Evolutionary conservation across 192 early-diverging fungal genomes (phyloP), one percentile per base, ranked within the genome.

Genomic region (Geranomyces variabilis): DNA sequence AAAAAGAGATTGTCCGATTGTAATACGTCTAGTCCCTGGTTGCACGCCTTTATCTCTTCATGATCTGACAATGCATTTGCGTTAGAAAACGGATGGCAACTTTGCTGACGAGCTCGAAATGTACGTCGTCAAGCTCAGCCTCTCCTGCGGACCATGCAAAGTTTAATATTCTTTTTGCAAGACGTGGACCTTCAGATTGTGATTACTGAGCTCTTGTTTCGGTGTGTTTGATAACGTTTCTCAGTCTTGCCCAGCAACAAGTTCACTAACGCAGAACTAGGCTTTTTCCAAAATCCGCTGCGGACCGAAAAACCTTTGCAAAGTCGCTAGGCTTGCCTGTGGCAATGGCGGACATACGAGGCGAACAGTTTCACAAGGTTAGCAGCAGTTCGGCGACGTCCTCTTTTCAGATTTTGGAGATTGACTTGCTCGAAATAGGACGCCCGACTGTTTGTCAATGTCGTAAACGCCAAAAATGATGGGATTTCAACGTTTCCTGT

Each of bases 381-480:
- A 10, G n/a, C n/a, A n/a, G n/a, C n/a, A 43, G 13, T 5, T 46
- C 41, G 6, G 43, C 33, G 36, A 22, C 14, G 19, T 8, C 30
- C 15, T 2, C 21, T 19, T 26, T 66, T 24, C 19, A 10, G 19
- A n/a, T n/a, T 21, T 28, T 41, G 63, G 63, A 26, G 13, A 66
- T 30, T 10, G 29, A 63, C 8, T 26, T 2, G 60, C 26, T 63
- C 29, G 22, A 63, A 36, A 22, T 21, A 65, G 46, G 51, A 67
- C 33, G 51, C 31, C 6, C n/a, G 69, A 43, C 8, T 41, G 3
- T 59, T 70, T 44, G n/a, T 70, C 14, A 70, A 70, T 28, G 4
- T 41, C 13, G 22, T 70, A 13, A 70, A 70, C 34, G 56, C 69
- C 15, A 21, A 41, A 5, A 70, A 70, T 28, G 69, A 70, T 29